Base-by-base conservation (phyloP, 2,329 filamentous ascomycete genomes). In the Fusarium sp. region DNA sequence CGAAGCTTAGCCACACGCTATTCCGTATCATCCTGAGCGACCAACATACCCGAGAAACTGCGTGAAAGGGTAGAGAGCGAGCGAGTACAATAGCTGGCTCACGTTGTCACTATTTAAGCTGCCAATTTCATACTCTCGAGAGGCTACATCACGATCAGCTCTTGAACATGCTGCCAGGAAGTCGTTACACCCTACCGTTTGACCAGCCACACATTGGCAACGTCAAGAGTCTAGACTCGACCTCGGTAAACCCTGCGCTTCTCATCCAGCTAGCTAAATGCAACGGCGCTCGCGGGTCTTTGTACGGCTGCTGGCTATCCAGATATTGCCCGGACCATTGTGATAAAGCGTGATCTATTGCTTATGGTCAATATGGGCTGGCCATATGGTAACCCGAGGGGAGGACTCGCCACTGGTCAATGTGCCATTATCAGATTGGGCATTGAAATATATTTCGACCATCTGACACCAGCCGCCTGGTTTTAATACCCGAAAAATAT, bases 391-490 rank as follows among this genome's bases (percentile, higher is more conserved):
- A 39, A 32, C 11, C 2, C 6, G 17, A 19, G 13, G 43, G 5
- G 11, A 7, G 35, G 20, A 47, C 83, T 77, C 74, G 85, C 88
- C 83, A 50, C 89, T 84, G 13, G 87, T 89, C 71, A 96, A 80
- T n/a, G 87, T 88, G 7, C 93, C 93, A 72, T 92, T 96, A 71
- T 95, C 89, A 1, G 93, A 97, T 77, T 97, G 94, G 25, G 92
- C 89, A 68, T 93, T 93, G 77, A 90, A 90, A 74, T 96, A 93
- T 72, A 94, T 87, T 75, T 97, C 94, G n/a, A 92, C 87, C 85
- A 97, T 90, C 75, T 97, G 93, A 61, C 92, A 86, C 93, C 93
- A 97, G 2, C 94, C 94, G 3, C 90, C 91, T 7, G 89, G 90
- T 50, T 88, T 90, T 65, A 94, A 81, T 11, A 93, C 85, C 22